Evolutionary conservation across 768 basidiomycete genomes (phyloP).

Genomic region (Lentinula lateritia): DNA sequence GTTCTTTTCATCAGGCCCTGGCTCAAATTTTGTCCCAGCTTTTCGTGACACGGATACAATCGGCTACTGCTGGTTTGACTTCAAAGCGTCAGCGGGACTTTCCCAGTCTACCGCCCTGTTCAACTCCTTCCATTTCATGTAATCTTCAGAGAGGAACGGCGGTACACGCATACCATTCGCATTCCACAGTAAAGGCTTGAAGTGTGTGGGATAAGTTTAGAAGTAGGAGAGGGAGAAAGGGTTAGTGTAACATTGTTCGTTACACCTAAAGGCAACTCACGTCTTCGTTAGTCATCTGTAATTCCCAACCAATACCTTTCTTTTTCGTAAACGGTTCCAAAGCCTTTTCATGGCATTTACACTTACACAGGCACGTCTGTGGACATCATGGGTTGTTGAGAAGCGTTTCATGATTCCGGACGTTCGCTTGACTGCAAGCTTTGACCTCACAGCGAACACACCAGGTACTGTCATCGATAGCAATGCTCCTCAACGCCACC

Average conservation of each 20-base stretch:
- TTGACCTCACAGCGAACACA: too few species aligned
- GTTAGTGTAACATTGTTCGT: neutral
- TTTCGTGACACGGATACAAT: too few species aligned
- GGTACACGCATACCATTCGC: conserved; percentile 3
- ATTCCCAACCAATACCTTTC: conserved; percentile 10
- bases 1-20: too few species aligned
- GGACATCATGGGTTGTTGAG: too few species aligned
- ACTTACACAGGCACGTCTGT: conserved; percentile 5
- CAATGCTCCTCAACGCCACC: too few species aligned
- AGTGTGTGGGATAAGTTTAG: neutral
- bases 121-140: neutral
- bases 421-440: too few species aligned
- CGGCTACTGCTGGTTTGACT: too few species aligned
- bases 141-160: neutral
- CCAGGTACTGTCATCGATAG: too few species aligned
- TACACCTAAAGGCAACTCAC: neutral
- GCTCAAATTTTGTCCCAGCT: too few species aligned
- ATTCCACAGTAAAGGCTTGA: neutral
- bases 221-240: neutral
- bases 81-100: too few species aligned
- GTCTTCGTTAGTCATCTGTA: conserved; percentile 5
- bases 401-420: too few species aligned
- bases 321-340: conserved; percentile 9
- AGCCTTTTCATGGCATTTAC: conserved; percentile 3
- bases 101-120: conserved; percentile 1